These are phyloP conservation scores for Neopestalotiopsis sp. DNA, from an alignment of 2,329 filamentous ascomycete genomes.

Conservation along the genomic window DNA sequence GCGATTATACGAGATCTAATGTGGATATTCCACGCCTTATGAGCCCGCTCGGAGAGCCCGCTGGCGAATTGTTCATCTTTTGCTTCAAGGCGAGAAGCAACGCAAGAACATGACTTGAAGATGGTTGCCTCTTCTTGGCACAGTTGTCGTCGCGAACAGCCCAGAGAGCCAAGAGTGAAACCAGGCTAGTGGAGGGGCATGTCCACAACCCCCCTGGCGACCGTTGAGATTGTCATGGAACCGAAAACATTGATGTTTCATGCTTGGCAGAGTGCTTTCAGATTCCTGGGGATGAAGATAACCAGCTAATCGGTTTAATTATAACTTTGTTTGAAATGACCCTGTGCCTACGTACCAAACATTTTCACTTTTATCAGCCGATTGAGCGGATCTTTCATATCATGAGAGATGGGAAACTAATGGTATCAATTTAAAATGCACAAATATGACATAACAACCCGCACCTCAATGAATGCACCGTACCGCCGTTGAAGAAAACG, in stretches of 20 bases:
- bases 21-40: no score
- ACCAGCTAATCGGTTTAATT: no score
- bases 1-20: no score
- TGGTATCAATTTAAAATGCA: constrained; percentile 8
- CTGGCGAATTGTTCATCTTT: no score
- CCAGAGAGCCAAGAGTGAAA: constrained; percentile 12
- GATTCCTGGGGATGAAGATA: no score
- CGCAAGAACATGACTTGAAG: background rate
- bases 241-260: background rate
- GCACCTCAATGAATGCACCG: no score
- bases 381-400: background rate
- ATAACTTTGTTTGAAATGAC: no score
- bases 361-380: no score
- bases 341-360: no score
- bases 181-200: constrained; percentile 14
- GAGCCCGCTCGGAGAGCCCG: no score
- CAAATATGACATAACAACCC: background rate
- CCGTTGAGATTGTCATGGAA: background rate
- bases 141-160: constrained; percentile 21
- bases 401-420: background rate
- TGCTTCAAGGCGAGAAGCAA: background rate
- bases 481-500: background rate
- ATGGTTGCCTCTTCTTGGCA: constrained; percentile 18
- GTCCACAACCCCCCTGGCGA: background rate
- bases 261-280: background rate